phyloP scores from a whole-genome alignment of 140 eudicot genomes.

The Oenanthe javanica region DNA sequence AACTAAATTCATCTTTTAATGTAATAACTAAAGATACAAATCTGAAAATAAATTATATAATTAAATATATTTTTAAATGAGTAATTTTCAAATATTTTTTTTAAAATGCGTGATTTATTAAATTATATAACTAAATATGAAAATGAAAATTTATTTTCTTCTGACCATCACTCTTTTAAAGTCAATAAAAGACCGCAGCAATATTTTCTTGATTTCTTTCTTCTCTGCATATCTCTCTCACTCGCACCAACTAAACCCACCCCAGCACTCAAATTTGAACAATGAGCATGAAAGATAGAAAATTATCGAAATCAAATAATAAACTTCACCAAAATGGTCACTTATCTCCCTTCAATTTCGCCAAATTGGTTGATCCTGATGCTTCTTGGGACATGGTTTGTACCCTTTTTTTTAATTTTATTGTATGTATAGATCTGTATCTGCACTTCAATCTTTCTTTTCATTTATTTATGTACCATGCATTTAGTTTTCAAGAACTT shows the following conservation, averaged over 20 bases:
- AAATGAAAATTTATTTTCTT: too few relatives aligned
- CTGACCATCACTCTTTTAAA: not conserved
- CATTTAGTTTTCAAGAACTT: not conserved
- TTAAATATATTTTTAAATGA: too few relatives aligned
- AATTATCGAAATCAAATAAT: slow-evolving; percentile 38
- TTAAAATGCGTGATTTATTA: too few relatives aligned
- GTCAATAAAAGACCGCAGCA: not conserved
- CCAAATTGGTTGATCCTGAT: slow-evolving; percentile 71
- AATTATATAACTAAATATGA: too few relatives aligned
- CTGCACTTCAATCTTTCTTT: not conserved
- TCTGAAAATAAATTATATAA: too few relatives aligned
- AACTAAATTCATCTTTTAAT: too few relatives aligned
- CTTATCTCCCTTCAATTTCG: slow-evolving; percentile 42
- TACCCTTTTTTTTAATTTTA: not conserved
- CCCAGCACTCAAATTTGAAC: not conserved
- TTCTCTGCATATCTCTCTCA: not conserved
- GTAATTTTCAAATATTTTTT: too few relatives aligned
- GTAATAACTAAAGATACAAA: too few relatives aligned
- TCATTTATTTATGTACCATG: not conserved
- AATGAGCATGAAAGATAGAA: slow-evolving; percentile 43
- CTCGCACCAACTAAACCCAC: too few relatives aligned
- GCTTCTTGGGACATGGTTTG: slow-evolving; percentile 92
- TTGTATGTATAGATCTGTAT: not conserved
- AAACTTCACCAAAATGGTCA: slow-evolving; percentile 54
- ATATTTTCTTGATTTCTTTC: not conserved